Evolutionary conservation across 2,329 filamentous ascomycete species (phyloP).

Genomic region (Pseudocercospora cruenta): DNA sequence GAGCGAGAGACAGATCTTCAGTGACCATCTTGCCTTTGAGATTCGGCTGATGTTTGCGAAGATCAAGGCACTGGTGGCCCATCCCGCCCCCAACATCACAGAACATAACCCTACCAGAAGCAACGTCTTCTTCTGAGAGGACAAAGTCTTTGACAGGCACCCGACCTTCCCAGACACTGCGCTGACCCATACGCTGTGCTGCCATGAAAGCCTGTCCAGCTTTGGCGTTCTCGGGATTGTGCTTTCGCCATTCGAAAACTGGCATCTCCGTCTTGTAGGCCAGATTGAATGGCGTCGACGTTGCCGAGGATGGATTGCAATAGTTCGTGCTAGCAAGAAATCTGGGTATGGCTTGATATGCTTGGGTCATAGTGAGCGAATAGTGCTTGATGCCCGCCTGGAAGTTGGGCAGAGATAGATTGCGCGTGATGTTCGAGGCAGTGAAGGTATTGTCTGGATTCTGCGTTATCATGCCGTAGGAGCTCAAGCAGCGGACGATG

Average conservation of each 20-base stretch:
- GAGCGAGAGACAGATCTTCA: not conserved
- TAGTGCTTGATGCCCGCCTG: no score
- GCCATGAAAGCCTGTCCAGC: constrained; percentile 23
- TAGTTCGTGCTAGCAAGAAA: no score
- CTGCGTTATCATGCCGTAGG: constrained; percentile 15
- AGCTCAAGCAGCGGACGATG: constrained; percentile 12
- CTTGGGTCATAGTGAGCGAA: no score
- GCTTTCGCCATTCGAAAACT: constrained; percentile 13
- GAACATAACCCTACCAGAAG: not conserved
- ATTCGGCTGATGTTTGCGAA: not conserved
- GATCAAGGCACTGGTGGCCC: not conserved
- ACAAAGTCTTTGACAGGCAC: constrained; percentile 12
- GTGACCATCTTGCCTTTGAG: not conserved
- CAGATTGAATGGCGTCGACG: no score
- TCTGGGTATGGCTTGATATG: no score
- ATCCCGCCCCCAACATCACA: constrained; percentile 1
- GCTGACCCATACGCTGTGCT: constrained; percentile 22
- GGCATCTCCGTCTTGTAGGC: no score
- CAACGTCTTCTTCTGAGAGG: constrained; percentile 7
- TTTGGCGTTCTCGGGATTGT: constrained; percentile 21
- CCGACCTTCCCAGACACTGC: constrained; percentile 15
- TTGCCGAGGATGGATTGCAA: no score
- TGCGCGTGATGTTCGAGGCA: no score
- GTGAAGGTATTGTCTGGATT: not conserved
- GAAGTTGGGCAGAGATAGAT: no score